Percentiles rank a stretch among this genome's conserved stretches.
phyloP scores from a whole-genome alignment of 176 grass and related monocot species.

The Echinochloa phyllopogon region DNA sequence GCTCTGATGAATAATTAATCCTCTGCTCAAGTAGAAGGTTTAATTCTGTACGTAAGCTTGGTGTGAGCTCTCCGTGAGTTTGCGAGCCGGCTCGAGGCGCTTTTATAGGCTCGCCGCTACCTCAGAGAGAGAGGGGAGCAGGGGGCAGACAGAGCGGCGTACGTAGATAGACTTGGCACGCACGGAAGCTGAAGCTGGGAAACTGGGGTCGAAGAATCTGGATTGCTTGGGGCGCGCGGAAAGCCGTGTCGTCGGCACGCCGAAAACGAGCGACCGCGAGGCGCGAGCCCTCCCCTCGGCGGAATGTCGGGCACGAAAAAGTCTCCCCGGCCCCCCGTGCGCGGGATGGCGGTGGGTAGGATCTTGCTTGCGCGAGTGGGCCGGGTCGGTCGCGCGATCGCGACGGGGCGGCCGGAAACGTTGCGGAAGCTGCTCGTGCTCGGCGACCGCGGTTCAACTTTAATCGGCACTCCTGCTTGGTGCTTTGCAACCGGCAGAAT shows the following conservation, averaged over 20 bases:
- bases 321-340: background rate
- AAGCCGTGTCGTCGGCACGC: background rate
- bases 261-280: background rate
- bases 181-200: conserved; percentile 27
- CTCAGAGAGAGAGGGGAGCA: background rate
- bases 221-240: conserved; percentile 35
- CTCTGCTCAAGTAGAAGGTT: background rate
- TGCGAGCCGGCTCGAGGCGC: background rate
- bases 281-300: background rate
- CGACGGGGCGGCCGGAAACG: background rate
- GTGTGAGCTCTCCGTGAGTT: background rate
- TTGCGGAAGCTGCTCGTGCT: background rate
- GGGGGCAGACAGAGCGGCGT: no score
- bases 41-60: background rate
- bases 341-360: background rate
- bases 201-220: background rate
- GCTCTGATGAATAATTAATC: background rate
- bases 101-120: conserved; percentile 21
- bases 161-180: conserved; percentile 33
- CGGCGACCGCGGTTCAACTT: background rate
- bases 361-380: no score
- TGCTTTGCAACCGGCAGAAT: no score
- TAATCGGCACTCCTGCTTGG: no score
- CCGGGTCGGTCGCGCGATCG: background rate
- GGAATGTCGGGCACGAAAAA: background rate